Evolutionary conservation across 129 eudicot genomes (phyloP).

Genomic region (Artemisia tridentata): DNA sequence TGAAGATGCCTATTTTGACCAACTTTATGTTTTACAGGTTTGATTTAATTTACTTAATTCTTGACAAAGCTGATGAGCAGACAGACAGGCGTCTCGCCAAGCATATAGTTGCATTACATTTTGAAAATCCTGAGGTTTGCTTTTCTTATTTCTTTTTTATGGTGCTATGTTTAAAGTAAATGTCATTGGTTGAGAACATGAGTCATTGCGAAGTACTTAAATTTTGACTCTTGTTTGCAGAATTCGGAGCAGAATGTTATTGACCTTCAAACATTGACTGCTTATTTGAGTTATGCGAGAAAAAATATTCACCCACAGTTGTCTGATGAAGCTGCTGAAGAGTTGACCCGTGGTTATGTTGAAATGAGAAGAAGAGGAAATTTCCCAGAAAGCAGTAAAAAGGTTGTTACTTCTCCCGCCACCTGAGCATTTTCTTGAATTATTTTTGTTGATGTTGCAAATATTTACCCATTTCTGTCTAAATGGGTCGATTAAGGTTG

Average conservation of each 20-base stretch:
- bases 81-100: constrained; percentile 95
- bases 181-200: constrained; percentile 6
- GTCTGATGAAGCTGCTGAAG: no score
- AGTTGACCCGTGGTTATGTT: constrained; percentile 93
- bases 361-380: constrained; percentile 99
- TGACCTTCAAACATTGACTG: constrained; percentile 78
- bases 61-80: constrained; percentile 97
- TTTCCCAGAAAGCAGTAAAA: constrained; percentile 96
- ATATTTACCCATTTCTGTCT: no score
- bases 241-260: constrained; percentile 53
- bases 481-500: no score
- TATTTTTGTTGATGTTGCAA: background rate
- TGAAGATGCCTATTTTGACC: background rate
- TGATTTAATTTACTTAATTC: constrained; percentile 85
- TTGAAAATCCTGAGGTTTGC: constrained; percentile 79
- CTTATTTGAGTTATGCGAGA: constrained; percentile 80
- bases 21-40: constrained; percentile 51
- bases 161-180: background rate
- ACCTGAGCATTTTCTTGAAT: background rate
- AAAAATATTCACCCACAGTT: no score
- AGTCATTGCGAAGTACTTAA: constrained; percentile 1
- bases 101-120: constrained; percentile 94
- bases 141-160: constrained; percentile 9
- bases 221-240: constrained; percentile 39
- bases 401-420: constrained; percentile 38